phyloP scores from a whole-genome alignment of 805 yeast genomes.

The Pichia nanzhaoensis region DNA sequence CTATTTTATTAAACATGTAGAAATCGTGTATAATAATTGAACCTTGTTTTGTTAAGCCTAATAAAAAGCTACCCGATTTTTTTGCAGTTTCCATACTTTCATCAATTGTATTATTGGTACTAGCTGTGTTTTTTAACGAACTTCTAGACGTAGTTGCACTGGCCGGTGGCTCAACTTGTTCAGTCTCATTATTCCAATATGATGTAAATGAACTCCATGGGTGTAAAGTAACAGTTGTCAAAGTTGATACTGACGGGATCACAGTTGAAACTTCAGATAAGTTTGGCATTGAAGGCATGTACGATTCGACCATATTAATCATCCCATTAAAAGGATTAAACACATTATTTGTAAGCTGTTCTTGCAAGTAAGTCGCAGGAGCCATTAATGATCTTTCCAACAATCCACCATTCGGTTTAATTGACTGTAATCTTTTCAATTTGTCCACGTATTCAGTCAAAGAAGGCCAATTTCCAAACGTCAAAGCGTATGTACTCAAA shows the following conservation, averaged over 20 bases:
- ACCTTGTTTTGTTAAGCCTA: constrained; percentile 22
- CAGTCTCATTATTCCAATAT: constrained; percentile 1
- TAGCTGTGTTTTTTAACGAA: neutral
- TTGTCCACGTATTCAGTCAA: constrained; percentile 16
- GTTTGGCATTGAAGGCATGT: constrained; percentile 11
- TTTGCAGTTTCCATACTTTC: constrained; percentile 11
- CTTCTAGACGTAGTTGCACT: neutral
- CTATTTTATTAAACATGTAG: constrained; percentile 6
- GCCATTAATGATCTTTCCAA: constrained; percentile 25
- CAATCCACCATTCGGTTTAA: constrained; percentile 20
- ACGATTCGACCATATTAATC: constrained; percentile 20
- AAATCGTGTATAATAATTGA: constrained; percentile 14
- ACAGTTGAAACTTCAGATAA: neutral
- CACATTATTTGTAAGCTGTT: constrained; percentile 23
- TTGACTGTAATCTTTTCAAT: constrained; percentile 17
- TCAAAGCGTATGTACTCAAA: constrained; percentile 23
- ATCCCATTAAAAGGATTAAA: constrained; percentile 27
- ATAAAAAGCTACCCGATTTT: constrained; percentile 22
- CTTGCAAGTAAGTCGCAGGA: constrained; percentile 23
- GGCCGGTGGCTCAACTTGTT: neutral
- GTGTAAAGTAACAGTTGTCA: constrained; percentile 4
- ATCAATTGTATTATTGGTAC: neutral
- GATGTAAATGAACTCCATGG: constrained; percentile 6
- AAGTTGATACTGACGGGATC: constrained; percentile 5
- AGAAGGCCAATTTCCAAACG: constrained; percentile 23